Conservation (phyloP, 228 moss, liverwort and hornwort species). For the Sphagnum magellanicum region DNA sequence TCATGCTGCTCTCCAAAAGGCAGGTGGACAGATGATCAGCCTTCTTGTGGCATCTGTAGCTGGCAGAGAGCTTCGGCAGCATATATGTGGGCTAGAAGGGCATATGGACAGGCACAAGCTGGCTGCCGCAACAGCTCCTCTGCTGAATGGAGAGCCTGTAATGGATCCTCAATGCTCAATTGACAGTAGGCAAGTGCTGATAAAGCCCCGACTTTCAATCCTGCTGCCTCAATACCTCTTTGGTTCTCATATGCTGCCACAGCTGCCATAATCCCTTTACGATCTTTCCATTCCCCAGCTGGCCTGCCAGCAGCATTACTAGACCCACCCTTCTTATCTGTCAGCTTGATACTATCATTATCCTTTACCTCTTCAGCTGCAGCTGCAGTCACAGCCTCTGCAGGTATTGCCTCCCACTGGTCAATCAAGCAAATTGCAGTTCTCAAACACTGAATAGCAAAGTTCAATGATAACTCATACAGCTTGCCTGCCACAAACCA, state of each 20-base stretch:
- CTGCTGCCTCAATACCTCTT: slow-evolving; percentile 40
- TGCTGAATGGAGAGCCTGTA: slow-evolving; percentile 54
- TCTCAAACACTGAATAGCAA: slow-evolving; percentile 64
- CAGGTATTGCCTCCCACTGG: slow-evolving; percentile 56
- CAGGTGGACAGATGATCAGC: slow-evolving; percentile 65
- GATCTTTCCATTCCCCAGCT: slow-evolving; percentile 63
- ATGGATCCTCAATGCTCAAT: slow-evolving; percentile 59
- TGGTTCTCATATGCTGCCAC: slow-evolving; percentile 61
- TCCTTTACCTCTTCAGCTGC: slow-evolving; percentile 54
- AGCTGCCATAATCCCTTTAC: slow-evolving; percentile 47
- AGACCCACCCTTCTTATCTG: slow-evolving; percentile 47
- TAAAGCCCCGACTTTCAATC: slow-evolving; percentile 60
- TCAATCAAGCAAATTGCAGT: slow-evolving; percentile 58
- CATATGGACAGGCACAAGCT: slow-evolving; percentile 45
- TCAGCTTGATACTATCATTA: slow-evolving; percentile 11
- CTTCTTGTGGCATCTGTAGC: slow-evolving; percentile 62
- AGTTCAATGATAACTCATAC: slow-evolving; percentile 67
- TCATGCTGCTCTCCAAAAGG: slow-evolving; percentile 38
- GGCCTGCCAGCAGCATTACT: slow-evolving; percentile 41
- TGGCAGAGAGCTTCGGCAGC: slow-evolving; percentile 79
- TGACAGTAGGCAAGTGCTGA: slow-evolving; percentile 69
- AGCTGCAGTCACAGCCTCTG: slow-evolving; percentile 38
- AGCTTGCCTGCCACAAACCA: slow-evolving; percentile 35
- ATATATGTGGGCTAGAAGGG: slow-evolving; percentile 63
- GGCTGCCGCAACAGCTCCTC: slow-evolving; percentile 50